These are phyloP conservation scores for Kurtzmaniella fragi DNA, from an alignment of 805 yeast species.

Conservation along the genomic window DNA sequence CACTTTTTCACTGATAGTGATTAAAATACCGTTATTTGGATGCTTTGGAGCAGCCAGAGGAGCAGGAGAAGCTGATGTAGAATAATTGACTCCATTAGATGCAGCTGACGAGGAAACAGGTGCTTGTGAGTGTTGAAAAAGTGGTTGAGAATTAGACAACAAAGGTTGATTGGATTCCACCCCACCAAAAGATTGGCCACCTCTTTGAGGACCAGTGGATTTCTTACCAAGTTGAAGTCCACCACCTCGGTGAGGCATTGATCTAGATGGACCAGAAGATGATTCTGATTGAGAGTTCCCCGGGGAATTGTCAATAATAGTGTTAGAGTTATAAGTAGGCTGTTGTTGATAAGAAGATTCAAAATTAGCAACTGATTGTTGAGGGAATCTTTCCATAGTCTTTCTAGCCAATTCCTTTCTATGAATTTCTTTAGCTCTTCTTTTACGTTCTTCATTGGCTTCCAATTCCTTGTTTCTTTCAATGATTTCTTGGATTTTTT, in stretches of 20 bases:
- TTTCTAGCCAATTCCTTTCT: constrained; percentile 67
- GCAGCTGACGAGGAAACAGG: constrained; percentile 7
- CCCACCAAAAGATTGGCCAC: constrained; percentile 11
- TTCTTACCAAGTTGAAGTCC: constrained; percentile 77
- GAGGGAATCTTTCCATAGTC: constrained; percentile 43
- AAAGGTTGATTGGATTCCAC: constrained; percentile 22
- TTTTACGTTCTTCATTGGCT: constrained; percentile 95
- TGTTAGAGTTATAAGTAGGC: constrained; percentile 6
- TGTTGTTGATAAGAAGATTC: neutral
- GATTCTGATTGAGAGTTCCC: constrained; percentile 5
- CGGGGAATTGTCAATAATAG: neutral
- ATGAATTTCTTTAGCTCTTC: constrained; percentile 88
- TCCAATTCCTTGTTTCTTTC: constrained; percentile 95
- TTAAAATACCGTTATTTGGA: constrained; percentile 71
- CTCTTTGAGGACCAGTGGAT: constrained; percentile 24
- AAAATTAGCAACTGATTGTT: neutral
- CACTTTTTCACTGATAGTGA: constrained; percentile 71
- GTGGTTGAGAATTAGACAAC: constrained; percentile 28
- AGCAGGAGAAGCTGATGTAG: constrained; percentile 16
- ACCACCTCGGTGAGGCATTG: constrained; percentile 47
- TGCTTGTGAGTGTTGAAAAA: constrained; percentile 19
- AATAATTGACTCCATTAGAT: constrained; percentile 11
- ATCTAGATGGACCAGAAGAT: constrained; percentile 7
- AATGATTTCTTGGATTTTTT: constrained; percentile 95
- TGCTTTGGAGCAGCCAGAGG: constrained; percentile 24